Evolutionary conservation across 163 green algal genomes (phyloP).

Genomic region (Trebouxiophyceae sp.): DNA sequence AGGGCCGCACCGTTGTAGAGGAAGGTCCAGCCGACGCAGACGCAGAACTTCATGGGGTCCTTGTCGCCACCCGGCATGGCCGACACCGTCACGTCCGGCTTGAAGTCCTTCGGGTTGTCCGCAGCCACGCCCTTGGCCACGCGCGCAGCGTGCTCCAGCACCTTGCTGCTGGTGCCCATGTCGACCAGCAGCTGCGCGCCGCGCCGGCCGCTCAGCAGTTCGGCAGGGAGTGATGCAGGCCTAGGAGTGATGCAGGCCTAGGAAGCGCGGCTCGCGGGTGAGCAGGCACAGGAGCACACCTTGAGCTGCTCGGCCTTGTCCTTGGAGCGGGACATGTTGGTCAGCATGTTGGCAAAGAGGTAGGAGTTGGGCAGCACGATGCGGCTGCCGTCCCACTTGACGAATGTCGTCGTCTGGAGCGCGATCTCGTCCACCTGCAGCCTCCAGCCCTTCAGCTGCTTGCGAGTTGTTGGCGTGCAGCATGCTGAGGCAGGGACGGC

Average conservation of each 20-base stretch:
- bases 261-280: neutral
- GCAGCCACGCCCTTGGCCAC: conserved; percentile 7
- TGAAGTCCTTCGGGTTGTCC: conserved; percentile 20
- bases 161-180: conserved; percentile 11
- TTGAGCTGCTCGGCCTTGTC: conserved; percentile 27
- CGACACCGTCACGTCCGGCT: conserved; percentile 3
- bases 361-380: conserved; percentile 34
- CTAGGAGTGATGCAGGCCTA: neutral
- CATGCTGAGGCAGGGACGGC: no score
- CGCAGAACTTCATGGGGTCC: conserved; percentile 33
- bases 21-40: conserved; percentile 25
- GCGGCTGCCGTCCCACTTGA: conserved; percentile 19
- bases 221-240: neutral
- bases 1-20: conserved; percentile 21
- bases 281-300: conserved; percentile 12
- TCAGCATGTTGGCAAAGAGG: conserved; percentile 28
- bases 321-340: conserved; percentile 28
- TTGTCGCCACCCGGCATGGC: conserved; percentile 2
- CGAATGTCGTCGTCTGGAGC: conserved; percentile 27
- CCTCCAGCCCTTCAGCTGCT: no score
- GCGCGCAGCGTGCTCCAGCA: conserved; percentile 16
- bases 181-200: conserved; percentile 23
- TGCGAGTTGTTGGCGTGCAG: no score
- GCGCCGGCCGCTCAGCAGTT: neutral
- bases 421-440: conserved; percentile 37